Conservation (phyloP, 2,329 filamentous ascomycete species). For the Venturia carpophila region DNA sequence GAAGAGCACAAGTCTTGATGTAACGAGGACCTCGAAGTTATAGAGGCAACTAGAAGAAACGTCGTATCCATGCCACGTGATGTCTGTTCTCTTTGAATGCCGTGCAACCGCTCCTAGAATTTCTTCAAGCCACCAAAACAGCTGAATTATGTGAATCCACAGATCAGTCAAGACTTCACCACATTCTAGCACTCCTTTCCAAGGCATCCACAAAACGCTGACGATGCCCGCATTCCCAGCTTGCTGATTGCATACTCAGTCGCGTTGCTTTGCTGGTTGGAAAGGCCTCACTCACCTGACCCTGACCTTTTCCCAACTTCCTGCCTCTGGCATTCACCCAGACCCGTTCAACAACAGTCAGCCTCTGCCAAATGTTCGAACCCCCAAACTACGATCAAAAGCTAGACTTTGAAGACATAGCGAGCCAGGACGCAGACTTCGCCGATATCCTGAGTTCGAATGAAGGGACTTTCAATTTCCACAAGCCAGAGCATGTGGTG, state of each 20-base stretch:
- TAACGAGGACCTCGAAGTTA: too few relatives aligned
- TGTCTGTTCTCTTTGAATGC: neutral
- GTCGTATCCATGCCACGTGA: neutral
- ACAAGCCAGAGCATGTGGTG: conserved; percentile 66
- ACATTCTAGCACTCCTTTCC: too few relatives aligned
- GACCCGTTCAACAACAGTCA: neutral
- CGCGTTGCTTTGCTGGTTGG: neutral
- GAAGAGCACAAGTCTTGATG: too few relatives aligned
- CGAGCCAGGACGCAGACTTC: conserved; percentile 51
- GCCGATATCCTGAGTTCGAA: conserved; percentile 40
- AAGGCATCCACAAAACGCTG: too few relatives aligned
- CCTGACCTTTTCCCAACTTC: neutral
- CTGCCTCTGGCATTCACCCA: neutral
- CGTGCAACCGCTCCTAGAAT: too few relatives aligned
- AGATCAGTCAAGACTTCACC: too few relatives aligned
- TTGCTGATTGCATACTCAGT: neutral
- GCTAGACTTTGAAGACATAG: conserved; percentile 57
- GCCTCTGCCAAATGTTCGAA: neutral
- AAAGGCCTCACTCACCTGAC: neutral
- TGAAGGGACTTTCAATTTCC: conserved; percentile 67
- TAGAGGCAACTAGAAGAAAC: too few relatives aligned
- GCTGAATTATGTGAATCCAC: too few relatives aligned
- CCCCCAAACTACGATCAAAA: conserved; percentile 37
- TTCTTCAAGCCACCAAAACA: too few relatives aligned
- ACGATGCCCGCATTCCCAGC: too few relatives aligned